Evolutionary conservation across 306 rosid species (phyloP).

Genomic region (Clitoria ternatea): DNA sequence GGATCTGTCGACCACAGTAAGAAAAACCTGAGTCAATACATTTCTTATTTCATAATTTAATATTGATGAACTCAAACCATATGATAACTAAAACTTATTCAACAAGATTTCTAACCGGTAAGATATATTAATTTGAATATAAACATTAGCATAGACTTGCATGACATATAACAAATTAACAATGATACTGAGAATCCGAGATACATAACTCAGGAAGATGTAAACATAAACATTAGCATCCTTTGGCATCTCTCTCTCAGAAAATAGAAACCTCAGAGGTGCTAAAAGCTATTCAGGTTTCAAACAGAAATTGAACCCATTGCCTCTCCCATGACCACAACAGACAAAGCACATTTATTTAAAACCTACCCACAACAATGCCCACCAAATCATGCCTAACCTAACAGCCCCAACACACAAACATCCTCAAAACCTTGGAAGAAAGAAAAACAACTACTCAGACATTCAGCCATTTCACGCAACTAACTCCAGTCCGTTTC

Average conservation of each 20-base stretch:
- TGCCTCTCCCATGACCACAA: not conserved
- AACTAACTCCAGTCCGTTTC: not conserved
- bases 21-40: not conserved
- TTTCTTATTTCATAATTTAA: not conserved
- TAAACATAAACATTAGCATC: not conserved
- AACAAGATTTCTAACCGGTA: not conserved
- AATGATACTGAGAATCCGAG: constrained; percentile 1
- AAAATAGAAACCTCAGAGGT: not conserved
- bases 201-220: not conserved
- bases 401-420: not conserved
- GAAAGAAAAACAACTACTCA: too few relatives aligned
- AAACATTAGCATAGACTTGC: not conserved
- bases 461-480: too few relatives aligned
- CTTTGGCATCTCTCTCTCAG: not conserved
- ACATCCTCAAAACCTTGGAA: constrained; percentile 2
- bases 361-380: not conserved
- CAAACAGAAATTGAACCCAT: not conserved
- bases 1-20: not conserved
- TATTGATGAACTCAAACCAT: not conserved
- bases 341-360: not conserved
- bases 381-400: not conserved
- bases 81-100: not conserved
- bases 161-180: not conserved
- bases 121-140: not conserved
- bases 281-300: not conserved